Percentiles rank a stretch among this genome's conserved stretches.
These are phyloP conservation scores for Petunia hybrid DNA, from an alignment of 305 asterid genomes.

Conservation along the genomic window DNA sequence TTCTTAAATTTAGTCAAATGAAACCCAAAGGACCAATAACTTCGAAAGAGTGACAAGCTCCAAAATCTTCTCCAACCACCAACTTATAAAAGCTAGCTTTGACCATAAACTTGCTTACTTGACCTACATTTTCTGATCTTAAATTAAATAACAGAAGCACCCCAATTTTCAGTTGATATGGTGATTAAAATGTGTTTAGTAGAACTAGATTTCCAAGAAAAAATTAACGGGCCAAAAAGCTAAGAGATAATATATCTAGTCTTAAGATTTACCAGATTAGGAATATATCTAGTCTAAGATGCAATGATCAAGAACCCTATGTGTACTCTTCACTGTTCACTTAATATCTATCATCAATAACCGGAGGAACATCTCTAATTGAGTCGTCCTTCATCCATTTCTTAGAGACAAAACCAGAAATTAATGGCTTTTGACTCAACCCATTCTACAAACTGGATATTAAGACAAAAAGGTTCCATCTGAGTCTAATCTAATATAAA, in stretches of 20 bases:
- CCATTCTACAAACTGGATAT: neutral
- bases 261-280: slow-evolving; percentile 12
- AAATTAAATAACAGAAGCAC: neutral
- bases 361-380: neutral
- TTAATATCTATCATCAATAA: neutral
- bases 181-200: neutral
- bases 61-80: slow-evolving; percentile 12
- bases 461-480: neutral
- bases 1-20: neutral
- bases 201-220: neutral
- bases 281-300: neutral
- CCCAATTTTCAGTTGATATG: neutral
- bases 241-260: slow-evolving; percentile 13
- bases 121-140: neutral
- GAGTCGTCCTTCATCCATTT: neutral
- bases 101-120: slow-evolving; percentile 14
- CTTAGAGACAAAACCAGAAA: neutral
- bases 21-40: too few relatives aligned
- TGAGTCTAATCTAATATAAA: neutral
- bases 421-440: neutral
- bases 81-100: slow-evolving; percentile 21
- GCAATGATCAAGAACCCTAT: neutral
- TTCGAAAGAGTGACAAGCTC: neutral
- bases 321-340: slow-evolving; percentile 6
- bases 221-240: neutral